These are phyloP conservation scores for Pleurotus tuoliensis DNA, from an alignment of 768 basidiomycete genomes.

Conservation along the genomic window DNA sequence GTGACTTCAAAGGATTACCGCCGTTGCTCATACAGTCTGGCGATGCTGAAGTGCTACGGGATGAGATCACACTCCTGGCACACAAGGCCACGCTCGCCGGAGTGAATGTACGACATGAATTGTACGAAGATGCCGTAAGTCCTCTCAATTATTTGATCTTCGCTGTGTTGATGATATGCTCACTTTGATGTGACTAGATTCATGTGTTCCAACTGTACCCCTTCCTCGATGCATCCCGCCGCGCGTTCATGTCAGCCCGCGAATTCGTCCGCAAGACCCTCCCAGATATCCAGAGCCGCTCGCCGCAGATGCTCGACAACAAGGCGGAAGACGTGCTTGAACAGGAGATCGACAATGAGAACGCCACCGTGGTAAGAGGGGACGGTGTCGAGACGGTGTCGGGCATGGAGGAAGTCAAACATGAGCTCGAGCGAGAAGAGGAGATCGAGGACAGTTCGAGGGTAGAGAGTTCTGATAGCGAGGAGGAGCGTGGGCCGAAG, in stretches of 20 bases:
- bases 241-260: conserved; percentile 66
- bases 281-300: conserved; percentile 46
- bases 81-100: conserved; percentile 90
- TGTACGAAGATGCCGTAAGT: conserved; percentile 87
- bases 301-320: conserved; percentile 48
- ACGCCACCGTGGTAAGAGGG: conserved; percentile 64
- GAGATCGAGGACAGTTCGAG: conserved; percentile 17
- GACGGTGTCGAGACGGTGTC: conserved; percentile 59
- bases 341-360: conserved; percentile 66
- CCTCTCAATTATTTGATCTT: background rate
- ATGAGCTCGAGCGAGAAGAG: conserved; percentile 24
- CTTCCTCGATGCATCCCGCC: conserved; percentile 63
- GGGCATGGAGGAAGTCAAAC: conserved; percentile 36
- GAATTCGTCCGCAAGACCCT: conserved; percentile 62
- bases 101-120: conserved; percentile 81
- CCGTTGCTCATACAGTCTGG: conserved; percentile 90
- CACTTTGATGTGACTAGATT: conserved; percentile 40
- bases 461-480: conserved; percentile 26
- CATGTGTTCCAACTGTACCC: conserved; percentile 92
- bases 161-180: background rate
- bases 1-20: conserved; percentile 80
- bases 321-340: conserved; percentile 59
- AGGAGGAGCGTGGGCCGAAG: conserved; percentile 18
- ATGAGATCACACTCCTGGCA: conserved; percentile 87
- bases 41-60: conserved; percentile 92